Evolutionary conservation across 2,329 filamentous ascomycete genomes (phyloP), one percentile per base, ranked within the genome.

Genomic region (Hortaea sp.): DNA sequence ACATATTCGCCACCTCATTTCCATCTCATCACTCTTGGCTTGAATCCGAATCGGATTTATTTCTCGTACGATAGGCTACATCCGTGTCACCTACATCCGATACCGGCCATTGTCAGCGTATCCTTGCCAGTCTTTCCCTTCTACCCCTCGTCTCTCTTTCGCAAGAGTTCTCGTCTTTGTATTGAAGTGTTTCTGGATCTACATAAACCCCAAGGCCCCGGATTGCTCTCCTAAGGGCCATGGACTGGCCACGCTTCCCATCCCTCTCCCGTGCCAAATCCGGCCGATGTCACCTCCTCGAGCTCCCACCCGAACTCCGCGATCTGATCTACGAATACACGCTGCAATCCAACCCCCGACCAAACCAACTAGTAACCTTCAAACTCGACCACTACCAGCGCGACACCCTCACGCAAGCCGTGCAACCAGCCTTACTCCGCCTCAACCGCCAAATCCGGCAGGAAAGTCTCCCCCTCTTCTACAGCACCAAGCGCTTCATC

Each of bases 381-480:
- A 49, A 53, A 29, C 55, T 60, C 30, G 60, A 63, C 35, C 35
- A 41, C 5, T 61, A 58, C 29, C 60, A 63, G 41, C 47, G 44
- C 31, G 55, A 61, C 44, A 54, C 45, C 48, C 59, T 59, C 42
- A 30, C 45, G 3, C 47, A 55, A 29, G 57, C 59, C 2, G 47
- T 43, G 4, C 60, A 60, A 46, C 59, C 61, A 5, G 44, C 57
- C 6, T 45, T 63, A 29, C 56, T 57, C 12, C 42, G 48, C 7
- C 56, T 61, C 7, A 58, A 47, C 40, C 50, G 54, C 11, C 58
- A 60, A 39, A 38, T 63, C 7, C 55, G 61, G 6, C 37, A 31
- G 2, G 61, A 64, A 47, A 51, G 42, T 5, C 42, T 63, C 6
- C 59, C 60, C 2, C 34, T 61, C 1, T 63, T 51, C 50, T 64